Base-by-base conservation (phyloP, 2,329 filamentous ascomycete species). In the Clarireedia homoeocarpa region DNA sequence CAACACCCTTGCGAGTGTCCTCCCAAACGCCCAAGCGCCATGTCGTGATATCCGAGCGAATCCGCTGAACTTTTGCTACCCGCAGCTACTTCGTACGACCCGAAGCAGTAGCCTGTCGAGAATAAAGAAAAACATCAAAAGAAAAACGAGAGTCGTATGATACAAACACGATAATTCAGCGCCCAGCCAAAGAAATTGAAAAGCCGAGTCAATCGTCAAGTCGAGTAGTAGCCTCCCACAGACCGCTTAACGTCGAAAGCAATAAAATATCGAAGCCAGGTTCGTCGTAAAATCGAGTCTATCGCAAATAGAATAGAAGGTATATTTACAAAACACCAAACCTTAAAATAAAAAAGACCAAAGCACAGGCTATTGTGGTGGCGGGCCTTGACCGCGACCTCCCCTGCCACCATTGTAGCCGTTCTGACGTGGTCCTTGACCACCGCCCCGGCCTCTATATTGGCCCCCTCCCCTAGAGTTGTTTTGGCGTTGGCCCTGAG, bases 281-380 rank as follows among this genome's bases (percentile, higher is more conserved):
- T 50, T 57, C 51, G 51, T 48, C 59, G 56, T 46, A 48, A 49
- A 56, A 56, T 64, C 63, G 60, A 63, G 62, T 67, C 62, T 64
- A 67, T 66, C 63, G 61, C 61, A 63, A 64, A 58, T 59, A 53
- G 50, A 63, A 59, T 57, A 58, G 57, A 60, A 66, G 55, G 62
- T 66, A 63, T 70, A 70, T 69, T 56, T 70, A 69, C 68, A 70
- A 64, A 63, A 58, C 58, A 55, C 58, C 64, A 61, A 56, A 62
- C 55, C 53, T 46, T 53, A 60, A 51, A 55, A 55, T 51, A 45
- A 24, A 54, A 55, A 17, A 9, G 53, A 27, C 38, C 47, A 51
- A 51, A 7, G 15, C 50, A 40, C 44, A 53, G 50, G 58, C 57
- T 70, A 69, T 62, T 65, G 64, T 59, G 66, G 51, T 46, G 62